These are phyloP conservation scores for Crucihimalaya himalaica DNA, from an alignment of 345 rosid species.

Conservation along the genomic window DNA sequence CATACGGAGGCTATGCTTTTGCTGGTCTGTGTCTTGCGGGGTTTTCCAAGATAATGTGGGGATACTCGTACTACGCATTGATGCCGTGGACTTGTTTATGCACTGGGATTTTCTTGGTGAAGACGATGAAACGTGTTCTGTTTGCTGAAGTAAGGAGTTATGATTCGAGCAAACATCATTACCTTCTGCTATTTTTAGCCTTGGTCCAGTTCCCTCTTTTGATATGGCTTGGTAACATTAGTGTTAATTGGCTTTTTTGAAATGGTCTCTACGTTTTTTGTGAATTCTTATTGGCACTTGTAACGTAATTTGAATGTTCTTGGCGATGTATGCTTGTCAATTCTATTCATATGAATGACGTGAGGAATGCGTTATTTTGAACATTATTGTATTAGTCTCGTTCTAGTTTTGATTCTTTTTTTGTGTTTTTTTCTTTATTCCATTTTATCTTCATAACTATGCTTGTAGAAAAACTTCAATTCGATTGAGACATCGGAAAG, in stretches of 20 bases:
- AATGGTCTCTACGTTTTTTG: background rate
- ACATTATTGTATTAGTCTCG: conserved; percentile 14
- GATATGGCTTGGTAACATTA: conserved; percentile 91
- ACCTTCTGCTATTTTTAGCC: conserved; percentile 77
- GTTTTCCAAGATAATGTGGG: conserved; percentile 41
- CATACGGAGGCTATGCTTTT: conserved; percentile 60
- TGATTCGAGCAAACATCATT: conserved; percentile 87
- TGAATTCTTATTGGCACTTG: conserved; percentile 13
- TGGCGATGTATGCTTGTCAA: background rate
- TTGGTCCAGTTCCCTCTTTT: conserved; percentile 85
- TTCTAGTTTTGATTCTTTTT: background rate
- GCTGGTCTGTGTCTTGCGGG: conserved; percentile 55
- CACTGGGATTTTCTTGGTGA: conserved; percentile 57
- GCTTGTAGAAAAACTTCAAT: background rate
- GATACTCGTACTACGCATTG: conserved; percentile 47
- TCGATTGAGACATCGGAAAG: background rate
- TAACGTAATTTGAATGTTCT: conserved; percentile 21
- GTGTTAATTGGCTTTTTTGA: conserved; percentile 77
- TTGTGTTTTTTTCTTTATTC: background rate
- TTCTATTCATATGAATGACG: background rate
- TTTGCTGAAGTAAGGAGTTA: conserved; percentile 86
- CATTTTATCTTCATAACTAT: background rate
- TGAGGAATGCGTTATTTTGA: conserved; percentile 16
- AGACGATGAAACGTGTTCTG: conserved; percentile 71
- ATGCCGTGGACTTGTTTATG: conserved; percentile 54